Evolutionary conservation across 2,329 filamentous ascomycete genomes (phyloP), one percentile per base, ranked within the genome.

Genomic region (Aspergillus novofumigatus): DNA sequence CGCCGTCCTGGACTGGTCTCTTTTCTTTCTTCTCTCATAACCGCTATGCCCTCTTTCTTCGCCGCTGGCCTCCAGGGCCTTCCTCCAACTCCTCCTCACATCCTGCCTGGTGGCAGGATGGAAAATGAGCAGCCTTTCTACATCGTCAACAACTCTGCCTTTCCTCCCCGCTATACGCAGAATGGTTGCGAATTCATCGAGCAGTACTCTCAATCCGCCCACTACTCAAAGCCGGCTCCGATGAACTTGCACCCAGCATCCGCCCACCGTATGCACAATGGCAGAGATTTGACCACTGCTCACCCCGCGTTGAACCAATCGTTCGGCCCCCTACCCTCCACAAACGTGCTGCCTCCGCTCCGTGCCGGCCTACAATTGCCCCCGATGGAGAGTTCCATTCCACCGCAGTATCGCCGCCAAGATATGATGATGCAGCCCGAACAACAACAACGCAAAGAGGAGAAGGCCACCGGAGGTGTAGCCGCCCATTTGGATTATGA

Each of bases 401-500:
- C 73, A 14, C 68, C 70, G 26, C 75, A 77, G 55, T 77, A 77
- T 62, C 74, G 73, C 51, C 74, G 72, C 50, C 72, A 74, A 53
- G 75, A 78, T 45, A 62, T 69, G 52, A 70, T 72, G 55, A 65
- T 69, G 35, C 72, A 71, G 53, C 65, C 62, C 26, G 71, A 75
- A 56, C 67, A 72, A 51, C 66, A 71, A 41, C 69, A 59, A 28
- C 72, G 69, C 26, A 87, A 86, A 72, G 84, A 87, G 66, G 85
- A 87, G 65, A 87, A 86, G 72, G 77, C 84, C n/a, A 84, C 84
- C 55, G 92, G 92, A 72, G 92, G 92, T 67, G 92, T 97, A 42
- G 94, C 92, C 67, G 91, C 91, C 69, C 90, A 95, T 78, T 85
- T 97, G 76, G 92, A 96, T 80, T 97, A 97, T 75, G 92, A 96